phyloP scores from a whole-genome alignment of 2,329 filamentous ascomycete genomes.

The Alternaria viburni region DNA sequence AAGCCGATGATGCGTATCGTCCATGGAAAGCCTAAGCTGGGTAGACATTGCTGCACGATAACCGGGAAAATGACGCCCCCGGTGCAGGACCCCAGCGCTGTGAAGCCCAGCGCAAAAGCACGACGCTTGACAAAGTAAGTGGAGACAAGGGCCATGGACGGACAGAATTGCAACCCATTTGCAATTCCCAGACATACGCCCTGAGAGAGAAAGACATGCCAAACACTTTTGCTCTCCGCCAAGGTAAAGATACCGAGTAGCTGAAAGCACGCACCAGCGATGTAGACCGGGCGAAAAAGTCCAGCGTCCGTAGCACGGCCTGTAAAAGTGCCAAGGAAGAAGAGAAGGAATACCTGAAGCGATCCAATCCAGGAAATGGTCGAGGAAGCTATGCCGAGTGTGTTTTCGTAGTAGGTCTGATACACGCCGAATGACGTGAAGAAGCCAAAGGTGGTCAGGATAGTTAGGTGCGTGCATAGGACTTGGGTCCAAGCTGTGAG shows the following conservation, averaged over 20 bases:
- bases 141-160: conserved; percentile 61
- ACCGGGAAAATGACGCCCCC: conserved; percentile 42
- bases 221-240: conserved; percentile 34
- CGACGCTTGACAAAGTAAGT: conserved; percentile 40
- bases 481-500: conserved; percentile 62
- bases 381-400: conserved; percentile 44
- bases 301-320: conserved; percentile 42
- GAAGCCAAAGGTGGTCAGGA: conserved; percentile 64
- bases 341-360: conserved; percentile 42
- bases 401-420: conserved; percentile 59
- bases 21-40: conserved; percentile 61
- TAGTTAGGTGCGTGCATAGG: conserved; percentile 58
- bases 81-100: conserved; percentile 35
- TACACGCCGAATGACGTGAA: conserved; percentile 64
- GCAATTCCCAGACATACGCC: conserved; percentile 64
- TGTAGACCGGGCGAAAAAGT: conserved; percentile 35
- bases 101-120: conserved; percentile 39
- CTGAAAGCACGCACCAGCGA: conserved; percentile 42
- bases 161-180: conserved; percentile 60
- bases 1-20: conserved; percentile 68
- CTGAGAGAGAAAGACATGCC: conserved; percentile 53
- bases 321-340: conserved; percentile 37
- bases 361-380: conserved; percentile 45
- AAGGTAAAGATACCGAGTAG: conserved; percentile 41
- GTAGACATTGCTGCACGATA: conserved; percentile 41